Conservation (phyloP, 768 basidiomycete genomes). For the Tylopilus plumbeoviolaceoides region DNA sequence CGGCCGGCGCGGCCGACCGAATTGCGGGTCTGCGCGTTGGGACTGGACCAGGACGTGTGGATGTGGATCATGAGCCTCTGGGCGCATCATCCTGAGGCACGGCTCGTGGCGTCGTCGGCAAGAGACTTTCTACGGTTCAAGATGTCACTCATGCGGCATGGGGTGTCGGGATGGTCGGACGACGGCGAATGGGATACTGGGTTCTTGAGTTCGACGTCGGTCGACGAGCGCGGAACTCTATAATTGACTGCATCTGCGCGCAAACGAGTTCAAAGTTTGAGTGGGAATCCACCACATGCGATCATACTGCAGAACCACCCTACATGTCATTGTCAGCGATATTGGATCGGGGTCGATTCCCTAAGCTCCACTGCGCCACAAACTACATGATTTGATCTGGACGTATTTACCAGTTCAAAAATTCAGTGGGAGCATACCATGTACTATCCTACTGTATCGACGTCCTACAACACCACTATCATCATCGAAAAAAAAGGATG, state of each 20-base stretch:
- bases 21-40: constrained; percentile 7
- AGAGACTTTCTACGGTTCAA: constrained; percentile 21
- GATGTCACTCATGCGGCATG: not conserved
- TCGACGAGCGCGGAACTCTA: too few species aligned
- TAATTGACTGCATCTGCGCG: too few species aligned
- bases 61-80: constrained; percentile 27
- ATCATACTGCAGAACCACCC: too few species aligned
- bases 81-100: constrained; percentile 23
- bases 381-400: too few species aligned
- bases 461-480: constrained; percentile 12
- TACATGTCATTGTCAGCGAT: too few species aligned
- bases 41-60: constrained; percentile 32
- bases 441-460: constrained; percentile 10
- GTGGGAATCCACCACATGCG: too few species aligned
- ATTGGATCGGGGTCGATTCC: too few species aligned
- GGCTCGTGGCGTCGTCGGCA: constrained; percentile 24
- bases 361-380: too few species aligned
- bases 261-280: too few species aligned
- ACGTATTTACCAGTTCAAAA: too few species aligned
- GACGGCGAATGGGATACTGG: constrained; percentile 25
- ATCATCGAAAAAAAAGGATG: not conserved
- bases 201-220: constrained; percentile 13
- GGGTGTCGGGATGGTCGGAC: not conserved
- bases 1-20: constrained; percentile 20
- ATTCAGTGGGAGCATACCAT: not conserved